Percentiles rank a stretch among this genome's conserved stretches.
Conservation (phyloP, 306 rosid species). For the Urtica urens region DNA sequence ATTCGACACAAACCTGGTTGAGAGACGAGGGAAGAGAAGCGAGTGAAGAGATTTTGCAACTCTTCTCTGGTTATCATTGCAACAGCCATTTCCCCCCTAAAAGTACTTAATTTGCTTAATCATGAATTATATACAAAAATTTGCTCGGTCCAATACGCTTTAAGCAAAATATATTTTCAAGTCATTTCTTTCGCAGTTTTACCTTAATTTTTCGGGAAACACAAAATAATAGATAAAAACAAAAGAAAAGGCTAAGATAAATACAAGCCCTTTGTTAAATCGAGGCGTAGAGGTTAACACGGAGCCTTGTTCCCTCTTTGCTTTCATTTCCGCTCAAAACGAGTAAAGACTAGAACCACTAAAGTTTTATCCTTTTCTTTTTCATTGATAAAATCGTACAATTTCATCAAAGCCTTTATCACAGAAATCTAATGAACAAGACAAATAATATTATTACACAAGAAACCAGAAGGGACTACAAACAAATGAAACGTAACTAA, state of each 20-base stretch:
- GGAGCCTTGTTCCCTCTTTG: not conserved
- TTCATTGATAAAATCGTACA: not conserved
- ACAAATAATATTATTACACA: not conserved
- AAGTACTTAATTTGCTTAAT: no score
- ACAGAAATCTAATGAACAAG: not conserved
- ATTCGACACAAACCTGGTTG: slow-evolving; percentile 38
- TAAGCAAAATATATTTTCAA: no score
- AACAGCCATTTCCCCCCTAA: slow-evolving; percentile 4
- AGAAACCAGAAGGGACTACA: not conserved
- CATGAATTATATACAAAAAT: no score
- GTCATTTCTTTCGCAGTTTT: not conserved
- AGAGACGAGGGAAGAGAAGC: slow-evolving; percentile 46
- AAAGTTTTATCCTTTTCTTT: not conserved
- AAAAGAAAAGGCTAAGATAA: not conserved
- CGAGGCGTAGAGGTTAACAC: not conserved
- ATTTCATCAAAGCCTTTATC: no score
- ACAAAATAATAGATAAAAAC: not conserved
- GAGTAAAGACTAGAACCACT: not conserved
- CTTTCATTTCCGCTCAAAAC: not conserved
- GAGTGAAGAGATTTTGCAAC: slow-evolving; percentile 57
- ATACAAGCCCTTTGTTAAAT: not conserved
- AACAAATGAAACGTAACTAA: not conserved
- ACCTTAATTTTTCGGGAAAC: not conserved
- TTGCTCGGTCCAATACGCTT: no score
- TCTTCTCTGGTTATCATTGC: slow-evolving; percentile 48